phyloP scores from a whole-genome alignment of 495 filamentous ascomycete genomes.

The Staphylotrichum longicolle region DNA sequence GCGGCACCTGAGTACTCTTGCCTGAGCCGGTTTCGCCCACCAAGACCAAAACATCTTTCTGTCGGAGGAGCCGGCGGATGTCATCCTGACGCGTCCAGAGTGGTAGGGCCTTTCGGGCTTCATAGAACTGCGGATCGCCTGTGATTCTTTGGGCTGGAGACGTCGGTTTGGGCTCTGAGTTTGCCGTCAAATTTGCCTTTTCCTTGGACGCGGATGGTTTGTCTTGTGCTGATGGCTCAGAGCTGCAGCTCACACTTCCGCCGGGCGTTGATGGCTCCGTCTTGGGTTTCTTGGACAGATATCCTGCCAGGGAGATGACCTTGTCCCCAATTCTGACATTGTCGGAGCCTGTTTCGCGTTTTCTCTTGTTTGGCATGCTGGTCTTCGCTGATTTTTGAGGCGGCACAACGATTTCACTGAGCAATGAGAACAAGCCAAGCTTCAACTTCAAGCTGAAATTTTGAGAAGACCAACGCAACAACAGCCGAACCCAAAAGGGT shows the following conservation, averaged over 20 bases:
- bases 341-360: constrained; percentile 16
- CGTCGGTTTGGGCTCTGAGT: neutral
- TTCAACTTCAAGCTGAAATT: too few relatives aligned
- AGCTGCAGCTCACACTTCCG: too few relatives aligned
- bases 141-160: neutral
- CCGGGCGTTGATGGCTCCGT: too few relatives aligned
- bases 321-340: constrained; percentile 42
- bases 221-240: too few relatives aligned
- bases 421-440: too few relatives aligned
- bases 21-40: constrained; percentile 95
- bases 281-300: constrained; percentile 38
- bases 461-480: too few relatives aligned
- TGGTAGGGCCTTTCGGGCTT: constrained; percentile 62
- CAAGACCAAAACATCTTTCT: constrained; percentile 76
- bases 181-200: too few relatives aligned
- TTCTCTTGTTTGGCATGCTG: constrained; percentile 30
- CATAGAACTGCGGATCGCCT: constrained; percentile 37
- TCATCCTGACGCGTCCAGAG: constrained; percentile 72
- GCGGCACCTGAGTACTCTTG: constrained; percentile 95
- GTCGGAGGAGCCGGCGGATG: constrained; percentile 62
- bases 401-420: too few relatives aligned
- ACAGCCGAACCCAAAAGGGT: too few relatives aligned
- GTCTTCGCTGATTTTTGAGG: neutral
- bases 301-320: constrained; percentile 42
- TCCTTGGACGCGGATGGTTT: too few relatives aligned